Base-by-base conservation (phyloP, 768 basidiomycete species). In the Phylloporus sp. region DNA sequence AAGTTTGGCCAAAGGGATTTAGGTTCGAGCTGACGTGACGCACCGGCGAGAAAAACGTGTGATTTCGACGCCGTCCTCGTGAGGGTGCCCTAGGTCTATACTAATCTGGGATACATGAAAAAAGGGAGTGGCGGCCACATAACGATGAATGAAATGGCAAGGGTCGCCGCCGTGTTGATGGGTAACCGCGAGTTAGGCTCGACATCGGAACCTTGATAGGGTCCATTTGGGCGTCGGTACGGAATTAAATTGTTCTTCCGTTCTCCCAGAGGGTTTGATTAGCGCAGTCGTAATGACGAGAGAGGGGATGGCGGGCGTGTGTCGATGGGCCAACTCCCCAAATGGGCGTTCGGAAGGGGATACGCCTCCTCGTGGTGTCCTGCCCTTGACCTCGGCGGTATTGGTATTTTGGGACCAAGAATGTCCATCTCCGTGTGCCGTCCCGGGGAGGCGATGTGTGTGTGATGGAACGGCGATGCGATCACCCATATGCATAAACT, bases 261-360 rank as follows among this genome's bases (percentile, higher is more conserved):
- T 33, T n/a, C n/a, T n/a, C n/a, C n/a, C n/a, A n/a, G n/a, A n/a
- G n/a, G n/a, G n/a, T n/a, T n/a, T n/a, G n/a, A n/a, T n/a, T 20
- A 21, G 31, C 27, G n/a, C 11, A 34, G 38, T 27, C 22, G 17
- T n/a, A 21, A 44, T 56, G 42, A 48, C 43, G 54, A 52, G 54
- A 38, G 40, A 44, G 37, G 39, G 40, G 53, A 43, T 23, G 42
- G 36, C 13, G 57, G 15, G 34, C 37, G 59, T 62, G n/a, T n/a
- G n/a, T 61, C 60, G 60, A 49, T 57, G 39, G n/a, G 49, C 58
- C 63, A 44, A 61, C 42, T 32, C 63, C 57, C 60, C 61, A 60
- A 49, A 61, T 63, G 29, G 29, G 57, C 31, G 1, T 35, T 46
- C 39, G 37, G 43, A 41, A 46, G 58, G 42, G 38, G 54, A 17